A percentile compares a stretch with the other conserved stretches of the same genome.
These are phyloP conservation scores for Pisolithus tinctorius DNA, from an alignment of 768 basidiomycete genomes.

Conservation along the genomic window DNA sequence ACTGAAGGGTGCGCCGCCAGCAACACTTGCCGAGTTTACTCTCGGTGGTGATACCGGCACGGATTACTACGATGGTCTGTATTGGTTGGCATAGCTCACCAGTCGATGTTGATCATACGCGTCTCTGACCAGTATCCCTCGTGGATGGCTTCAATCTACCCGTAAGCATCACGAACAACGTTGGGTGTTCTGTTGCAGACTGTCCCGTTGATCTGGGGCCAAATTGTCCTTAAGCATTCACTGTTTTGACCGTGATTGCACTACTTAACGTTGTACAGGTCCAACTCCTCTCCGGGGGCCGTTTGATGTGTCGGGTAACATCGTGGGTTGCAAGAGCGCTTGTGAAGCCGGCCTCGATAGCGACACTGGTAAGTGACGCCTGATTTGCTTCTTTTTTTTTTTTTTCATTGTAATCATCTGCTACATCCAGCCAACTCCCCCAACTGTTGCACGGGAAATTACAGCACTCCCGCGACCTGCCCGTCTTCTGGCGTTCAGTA, in stretches of 20 bases:
- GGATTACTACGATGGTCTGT: conserved; percentile 58
- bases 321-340: conserved; percentile 57
- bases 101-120: background rate
- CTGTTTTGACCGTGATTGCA: background rate
- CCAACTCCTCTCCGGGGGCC: conserved; percentile 48
- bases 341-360: conserved; percentile 37
- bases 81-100: background rate
- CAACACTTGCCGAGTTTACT: conserved; percentile 65
- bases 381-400: background rate
- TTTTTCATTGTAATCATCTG: background rate
- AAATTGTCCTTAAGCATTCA: conserved; percentile 34
- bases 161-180: conserved; percentile 48
- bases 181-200: conserved; percentile 45
- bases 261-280: conserved; percentile 25
- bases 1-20: conserved; percentile 56
- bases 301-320: conserved; percentile 43
- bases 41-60: conserved; percentile 33
- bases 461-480: conserved; percentile 48
- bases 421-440: conserved; percentile 40
- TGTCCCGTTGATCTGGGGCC: conserved; percentile 60
- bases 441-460: conserved; percentile 59
- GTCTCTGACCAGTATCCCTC: conserved; percentile 40
- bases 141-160: conserved; percentile 66
- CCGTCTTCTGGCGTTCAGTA: conserved; percentile 38
- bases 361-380: conserved; percentile 19